Percentiles rank a stretch among this genome's conserved stretches.
Conservation (phyloP, 2,329 filamentous ascomycete species). For the Colletotrichum sp. region DNA sequence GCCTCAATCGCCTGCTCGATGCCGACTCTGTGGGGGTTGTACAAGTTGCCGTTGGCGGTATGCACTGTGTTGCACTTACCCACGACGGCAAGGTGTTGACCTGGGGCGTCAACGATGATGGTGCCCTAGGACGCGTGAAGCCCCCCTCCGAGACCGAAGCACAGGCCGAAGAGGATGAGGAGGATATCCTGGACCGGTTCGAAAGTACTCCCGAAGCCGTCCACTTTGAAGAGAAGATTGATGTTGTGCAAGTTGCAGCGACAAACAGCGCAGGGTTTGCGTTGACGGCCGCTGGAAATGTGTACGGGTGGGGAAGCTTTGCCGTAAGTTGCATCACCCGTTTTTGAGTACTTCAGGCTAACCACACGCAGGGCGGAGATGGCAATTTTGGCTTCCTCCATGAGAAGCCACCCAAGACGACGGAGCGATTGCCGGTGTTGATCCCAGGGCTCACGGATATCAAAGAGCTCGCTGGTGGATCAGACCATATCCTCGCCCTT, state of each 20-base stretch:
- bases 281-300: slow-evolving; percentile 62
- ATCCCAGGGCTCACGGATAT: slow-evolving; percentile 58
- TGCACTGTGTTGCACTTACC: slow-evolving; percentile 67
- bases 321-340: slow-evolving; percentile 35
- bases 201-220: slow-evolving; percentile 62
- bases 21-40: slow-evolving; percentile 61
- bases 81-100: slow-evolving; percentile 66
- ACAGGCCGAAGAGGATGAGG: slow-evolving; percentile 34
- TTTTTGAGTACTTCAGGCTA: not conserved
- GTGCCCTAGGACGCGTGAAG: slow-evolving; percentile 64
- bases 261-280: slow-evolving; percentile 68
- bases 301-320: slow-evolving; percentile 74
- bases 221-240: slow-evolving; percentile 51
- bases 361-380: slow-evolving; percentile 34
- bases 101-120: slow-evolving; percentile 72
- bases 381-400: slow-evolving; percentile 53
- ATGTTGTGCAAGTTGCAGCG: slow-evolving; percentile 62
- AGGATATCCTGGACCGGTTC: slow-evolving; percentile 27
- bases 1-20: slow-evolving; percentile 59
- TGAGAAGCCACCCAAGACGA: slow-evolving; percentile 39
- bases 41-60: slow-evolving; percentile 64
- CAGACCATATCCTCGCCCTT: slow-evolving; percentile 61
- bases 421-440: slow-evolving; percentile 42
- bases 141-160: slow-evolving; percentile 35
- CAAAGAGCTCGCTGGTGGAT: slow-evolving; percentile 55